Conservation (phyloP, 164 flowering plant species). For the Chimonanthus salicifolius region DNA sequence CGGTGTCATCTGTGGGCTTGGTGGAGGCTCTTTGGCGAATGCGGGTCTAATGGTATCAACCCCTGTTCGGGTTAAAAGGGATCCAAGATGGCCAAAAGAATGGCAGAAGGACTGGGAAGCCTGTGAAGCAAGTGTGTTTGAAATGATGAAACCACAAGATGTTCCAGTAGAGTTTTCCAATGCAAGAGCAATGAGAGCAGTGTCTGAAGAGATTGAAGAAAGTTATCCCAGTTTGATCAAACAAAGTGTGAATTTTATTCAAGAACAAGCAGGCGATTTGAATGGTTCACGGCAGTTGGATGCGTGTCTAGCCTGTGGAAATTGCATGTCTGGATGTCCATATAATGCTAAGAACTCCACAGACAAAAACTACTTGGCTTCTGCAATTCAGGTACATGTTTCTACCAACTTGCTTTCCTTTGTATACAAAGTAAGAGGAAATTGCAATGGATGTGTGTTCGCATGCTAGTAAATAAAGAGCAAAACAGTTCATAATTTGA, state of each 20-base stretch:
- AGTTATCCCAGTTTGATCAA: slow-evolving; percentile 21
- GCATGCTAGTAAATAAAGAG: too few relatives aligned
- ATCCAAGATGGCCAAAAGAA: slow-evolving; percentile 54
- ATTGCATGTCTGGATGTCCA: slow-evolving; percentile 61
- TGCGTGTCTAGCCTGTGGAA: slow-evolving; percentile 61
- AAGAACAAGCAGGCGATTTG: slow-evolving; percentile 18
- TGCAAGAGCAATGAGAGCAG: slow-evolving; percentile 31
- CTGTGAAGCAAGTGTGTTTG: slow-evolving; percentile 44
- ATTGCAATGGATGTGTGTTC: too few relatives aligned
- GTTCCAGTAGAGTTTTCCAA: slow-evolving; percentile 37
- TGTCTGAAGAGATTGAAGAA: slow-evolving; percentile 32
- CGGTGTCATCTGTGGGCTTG: slow-evolving; percentile 46
- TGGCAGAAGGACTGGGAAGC: slow-evolving; percentile 51
- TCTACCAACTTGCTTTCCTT: not conserved
- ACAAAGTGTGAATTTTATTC: slow-evolving; percentile 38
- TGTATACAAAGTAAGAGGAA: not conserved
- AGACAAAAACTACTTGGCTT: slow-evolving; percentile 46
- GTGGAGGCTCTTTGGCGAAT: slow-evolving; percentile 62
- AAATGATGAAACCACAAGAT: slow-evolving; percentile 39
- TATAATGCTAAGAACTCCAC: slow-evolving; percentile 55
- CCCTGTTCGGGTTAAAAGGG: slow-evolving; percentile 39
- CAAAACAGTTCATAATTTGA: too few relatives aligned
- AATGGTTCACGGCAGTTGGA: slow-evolving; percentile 15
- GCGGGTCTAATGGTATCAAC: slow-evolving; percentile 54
- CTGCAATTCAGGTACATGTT: slow-evolving; percentile 38